Evolutionary conservation across 2,329 filamentous ascomycete species (phyloP).

Genomic region (Cladorrhinum sp.): DNA sequence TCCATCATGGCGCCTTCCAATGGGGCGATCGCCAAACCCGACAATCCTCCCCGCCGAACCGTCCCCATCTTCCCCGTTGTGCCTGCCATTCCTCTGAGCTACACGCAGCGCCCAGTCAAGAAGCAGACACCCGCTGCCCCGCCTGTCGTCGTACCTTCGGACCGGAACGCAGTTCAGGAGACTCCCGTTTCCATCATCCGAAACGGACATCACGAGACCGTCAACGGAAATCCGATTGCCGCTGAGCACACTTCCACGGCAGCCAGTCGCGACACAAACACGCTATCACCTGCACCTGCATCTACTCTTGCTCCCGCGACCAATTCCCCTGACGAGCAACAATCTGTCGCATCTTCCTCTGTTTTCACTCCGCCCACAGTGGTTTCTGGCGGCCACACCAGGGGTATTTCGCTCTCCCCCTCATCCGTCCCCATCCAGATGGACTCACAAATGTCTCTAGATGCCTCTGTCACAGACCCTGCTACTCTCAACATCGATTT

Average conservation of each 20-base stretch:
- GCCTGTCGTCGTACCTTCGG: slow-evolving; percentile 6
- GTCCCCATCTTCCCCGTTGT: slow-evolving; percentile 22
- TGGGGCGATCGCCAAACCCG: slow-evolving; percentile 22
- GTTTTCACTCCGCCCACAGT: neutral
- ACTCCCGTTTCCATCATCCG: slow-evolving; percentile 1
- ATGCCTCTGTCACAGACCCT: neutral
- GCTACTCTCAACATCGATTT: slow-evolving; percentile 10
- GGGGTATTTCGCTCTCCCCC: neutral
- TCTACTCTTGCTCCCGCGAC: neutral
- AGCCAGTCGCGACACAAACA: neutral
- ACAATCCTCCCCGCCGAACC: slow-evolving; percentile 20
- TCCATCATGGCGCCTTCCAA: slow-evolving; percentile 26
- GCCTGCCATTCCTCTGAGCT: slow-evolving; percentile 29
- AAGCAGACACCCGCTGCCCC: slow-evolving; percentile 13
- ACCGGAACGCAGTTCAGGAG: slow-evolving; percentile 9
- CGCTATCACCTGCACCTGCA: slow-evolving; percentile 8
- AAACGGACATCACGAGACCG: slow-evolving; percentile 1
- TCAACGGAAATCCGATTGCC: neutral
- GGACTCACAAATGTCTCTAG: neutral
- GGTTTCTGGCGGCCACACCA: neutral
- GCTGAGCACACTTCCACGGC: slow-evolving; percentile 1
- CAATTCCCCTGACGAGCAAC: neutral
- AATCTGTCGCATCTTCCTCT: neutral
- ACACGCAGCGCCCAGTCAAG: slow-evolving; percentile 22
- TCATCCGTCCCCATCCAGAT: neutral